Evolutionary conservation across 768 basidiomycete species (phyloP).

Genomic region (Tulasnella sp.): DNA sequence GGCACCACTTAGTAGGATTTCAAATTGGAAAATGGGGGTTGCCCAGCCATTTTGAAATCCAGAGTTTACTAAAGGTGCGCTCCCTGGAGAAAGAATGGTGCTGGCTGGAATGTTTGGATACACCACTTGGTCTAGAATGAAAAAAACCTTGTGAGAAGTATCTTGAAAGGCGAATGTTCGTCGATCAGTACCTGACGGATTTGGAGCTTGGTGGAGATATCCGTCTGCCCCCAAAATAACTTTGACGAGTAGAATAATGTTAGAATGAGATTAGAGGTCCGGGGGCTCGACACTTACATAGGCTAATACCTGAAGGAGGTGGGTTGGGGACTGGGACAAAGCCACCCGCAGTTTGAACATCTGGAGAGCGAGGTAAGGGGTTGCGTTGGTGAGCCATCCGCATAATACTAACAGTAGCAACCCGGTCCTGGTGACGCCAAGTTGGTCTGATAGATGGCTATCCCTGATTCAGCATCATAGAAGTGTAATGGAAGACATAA

Average conservation of each 20-base stretch:
- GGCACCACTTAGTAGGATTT: too few relatives aligned
- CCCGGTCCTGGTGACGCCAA: background rate
- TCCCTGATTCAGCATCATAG: background rate
- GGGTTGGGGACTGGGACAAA: background rate
- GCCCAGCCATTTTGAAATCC: too few relatives aligned
- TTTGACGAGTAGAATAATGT: background rate
- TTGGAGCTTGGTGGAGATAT: background rate
- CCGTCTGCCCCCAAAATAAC: background rate
- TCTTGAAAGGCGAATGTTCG: background rate
- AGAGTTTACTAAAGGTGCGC: too few relatives aligned
- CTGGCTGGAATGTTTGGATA: background rate
- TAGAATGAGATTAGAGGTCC: background rate
- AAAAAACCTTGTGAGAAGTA: background rate
- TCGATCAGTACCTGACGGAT: background rate
- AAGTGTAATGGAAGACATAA: background rate
- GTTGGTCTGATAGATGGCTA: background rate
- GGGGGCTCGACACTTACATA: background rate
- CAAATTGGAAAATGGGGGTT: too few relatives aligned
- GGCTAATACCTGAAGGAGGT: background rate
- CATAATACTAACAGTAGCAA: background rate
- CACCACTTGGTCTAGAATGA: background rate
- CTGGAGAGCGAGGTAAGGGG: background rate
- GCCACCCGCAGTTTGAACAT: background rate
- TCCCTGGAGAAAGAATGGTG: background rate
- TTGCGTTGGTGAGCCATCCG: background rate